Base-by-base conservation (phyloP, 495 filamentous ascomycete genomes). In the Platismatia glauca region DNA sequence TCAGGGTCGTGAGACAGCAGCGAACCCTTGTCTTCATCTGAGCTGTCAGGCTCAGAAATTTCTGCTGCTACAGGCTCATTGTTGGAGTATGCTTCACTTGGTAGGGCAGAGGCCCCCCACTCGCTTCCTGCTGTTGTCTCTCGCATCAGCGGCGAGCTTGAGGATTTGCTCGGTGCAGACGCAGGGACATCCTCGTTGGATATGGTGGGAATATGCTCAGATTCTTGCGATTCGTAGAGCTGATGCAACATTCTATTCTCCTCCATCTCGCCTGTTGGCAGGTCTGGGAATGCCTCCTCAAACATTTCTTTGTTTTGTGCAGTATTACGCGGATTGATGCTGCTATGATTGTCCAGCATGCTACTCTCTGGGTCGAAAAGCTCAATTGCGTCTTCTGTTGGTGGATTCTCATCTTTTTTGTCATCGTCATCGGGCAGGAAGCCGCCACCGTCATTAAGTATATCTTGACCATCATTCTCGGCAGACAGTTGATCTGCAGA, bases 1-100 rank as follows among this genome's bases (percentile, higher is more conserved):
- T 86, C 85, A 0, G 85, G 85, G 63, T 88, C 85, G 58, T 87
- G 76, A 0, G 84, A 84, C 18, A 85, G 64, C 55, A 81, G 63
- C 24, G 77, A 79, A 0, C 73, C 75, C 34, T 73, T 73, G 43
- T 81, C 77, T 22, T 44, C 46, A 16, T 76, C 71, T 48, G 71
- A 69, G 33, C 70, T 74, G 29, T 75, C 74, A 55, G 5, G 1
- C 37, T 71, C 72, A 9, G 69, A 71, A 38, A 70, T 62, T 2
- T 57, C 56, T 8, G 59, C 55, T 22, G 31, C 24, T 33, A 37
- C 62, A 11, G 2, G 37, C 13, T 64, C 69, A 53, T 73, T 69
- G 57, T 67, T 31, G 22, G 12, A 13, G 48, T 31, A 8, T 31
- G 4, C 6, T 27, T 52, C 48, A 7, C 12, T 33, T 20, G 15